A percentile compares a stretch with the other conserved stretches of the same genome.
Conservation (phyloP, 805 yeast species). For the Wickerhamomyces alni region DNA sequence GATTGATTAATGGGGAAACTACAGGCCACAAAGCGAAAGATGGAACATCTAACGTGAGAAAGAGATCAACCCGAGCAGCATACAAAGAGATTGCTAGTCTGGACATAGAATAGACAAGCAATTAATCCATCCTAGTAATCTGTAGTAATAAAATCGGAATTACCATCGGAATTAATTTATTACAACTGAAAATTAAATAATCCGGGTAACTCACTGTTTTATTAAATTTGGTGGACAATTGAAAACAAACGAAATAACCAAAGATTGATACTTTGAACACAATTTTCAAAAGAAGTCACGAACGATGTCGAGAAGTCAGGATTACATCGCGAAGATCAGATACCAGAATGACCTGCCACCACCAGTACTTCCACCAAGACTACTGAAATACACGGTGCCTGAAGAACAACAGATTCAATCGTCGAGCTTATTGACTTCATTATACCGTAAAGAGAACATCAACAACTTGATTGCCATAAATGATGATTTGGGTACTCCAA, state of each 20-base stretch:
- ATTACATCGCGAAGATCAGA: slow-evolving; percentile 74
- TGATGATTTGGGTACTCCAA: slow-evolving; percentile 65
- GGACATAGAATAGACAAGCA: slow-evolving; percentile 23
- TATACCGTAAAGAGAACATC: slow-evolving; percentile 66
- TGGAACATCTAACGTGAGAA: slow-evolving; percentile 2
- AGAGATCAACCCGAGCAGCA: slow-evolving; percentile 16
- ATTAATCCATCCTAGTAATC: too few species aligned
- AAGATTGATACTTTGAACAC: too few species aligned
- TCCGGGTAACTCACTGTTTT: background rate
- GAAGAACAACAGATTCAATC: slow-evolving; percentile 41
- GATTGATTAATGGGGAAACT: slow-evolving; percentile 6
- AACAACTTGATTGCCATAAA: slow-evolving; percentile 53
- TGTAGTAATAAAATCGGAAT: too few species aligned
- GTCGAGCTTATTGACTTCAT: slow-evolving; percentile 56
- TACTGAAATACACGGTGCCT: slow-evolving; percentile 45
- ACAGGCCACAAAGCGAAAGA: background rate
- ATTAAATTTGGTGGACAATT: background rate
- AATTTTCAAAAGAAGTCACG: too few species aligned
- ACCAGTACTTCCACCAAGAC: slow-evolving; percentile 87
- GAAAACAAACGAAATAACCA: background rate
- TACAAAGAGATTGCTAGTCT: slow-evolving; percentile 14
- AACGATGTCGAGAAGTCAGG: slow-evolving; percentile 52
- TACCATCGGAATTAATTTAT: too few species aligned
- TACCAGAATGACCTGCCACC: slow-evolving; percentile 88
- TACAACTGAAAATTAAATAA: too few species aligned